Evolutionary conservation across 371 early-diverging fungal genomes (phyloP).

Genomic region (Syncephalastrum contaminatum): DNA sequence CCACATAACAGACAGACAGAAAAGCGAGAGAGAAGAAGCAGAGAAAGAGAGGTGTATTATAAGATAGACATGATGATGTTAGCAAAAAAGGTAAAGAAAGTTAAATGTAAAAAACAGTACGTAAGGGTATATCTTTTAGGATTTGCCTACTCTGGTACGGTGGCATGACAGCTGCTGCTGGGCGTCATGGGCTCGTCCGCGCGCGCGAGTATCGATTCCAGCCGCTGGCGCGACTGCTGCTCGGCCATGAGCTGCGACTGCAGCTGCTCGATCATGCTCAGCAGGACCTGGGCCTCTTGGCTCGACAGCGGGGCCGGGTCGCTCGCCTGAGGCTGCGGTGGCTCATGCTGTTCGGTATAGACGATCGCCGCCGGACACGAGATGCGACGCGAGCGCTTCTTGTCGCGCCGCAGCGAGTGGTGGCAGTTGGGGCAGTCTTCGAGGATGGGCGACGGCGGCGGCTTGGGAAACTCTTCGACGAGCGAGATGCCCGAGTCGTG

Average conservation of each 20-base stretch:
- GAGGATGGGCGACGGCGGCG: constrained; percentile 1
- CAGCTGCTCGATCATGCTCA: constrained; percentile 17
- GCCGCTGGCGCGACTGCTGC: constrained; percentile 10
- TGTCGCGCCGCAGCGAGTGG: neutral
- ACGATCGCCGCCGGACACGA: constrained; percentile 15
- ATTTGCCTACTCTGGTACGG: no score
- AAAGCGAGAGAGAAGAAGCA: no score
- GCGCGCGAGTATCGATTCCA: constrained; percentile 1
- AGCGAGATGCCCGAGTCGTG: neutral
- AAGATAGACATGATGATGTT: no score
- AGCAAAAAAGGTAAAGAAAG: no score
- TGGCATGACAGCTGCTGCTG: no score
- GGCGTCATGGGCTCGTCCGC: no score
- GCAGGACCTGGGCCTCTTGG: constrained; percentile 15
- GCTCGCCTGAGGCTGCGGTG: neutral
- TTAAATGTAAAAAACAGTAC: no score
- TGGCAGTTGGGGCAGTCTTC: constrained; percentile 9
- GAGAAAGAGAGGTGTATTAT: no score
- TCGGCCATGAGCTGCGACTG: constrained; percentile 10
- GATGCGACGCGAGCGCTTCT: neutral
- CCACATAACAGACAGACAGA: no score
- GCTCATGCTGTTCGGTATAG: neutral
- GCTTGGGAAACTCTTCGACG: constrained; percentile 4
- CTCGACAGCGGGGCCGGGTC: constrained; percentile 3
- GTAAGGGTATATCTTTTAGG: no score